Conservation (phyloP, 176 grass and related monocot species). For the Poa pratensis region DNA sequence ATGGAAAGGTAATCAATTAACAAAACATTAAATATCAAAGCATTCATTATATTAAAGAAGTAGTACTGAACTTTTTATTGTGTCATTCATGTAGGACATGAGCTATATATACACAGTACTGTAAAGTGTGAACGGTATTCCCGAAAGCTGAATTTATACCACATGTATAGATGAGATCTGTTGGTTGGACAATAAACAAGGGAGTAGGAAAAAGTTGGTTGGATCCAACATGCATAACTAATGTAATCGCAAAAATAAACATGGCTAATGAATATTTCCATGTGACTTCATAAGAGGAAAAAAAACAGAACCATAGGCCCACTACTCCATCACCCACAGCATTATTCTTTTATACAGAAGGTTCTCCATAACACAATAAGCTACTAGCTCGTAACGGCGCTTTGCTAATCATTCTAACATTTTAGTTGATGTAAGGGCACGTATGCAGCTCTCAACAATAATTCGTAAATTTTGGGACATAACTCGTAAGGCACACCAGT, state of each 20-base stretch:
- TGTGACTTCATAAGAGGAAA: constrained; percentile 39
- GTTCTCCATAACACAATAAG: constrained; percentile 35
- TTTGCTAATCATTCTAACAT: constrained; percentile 25
- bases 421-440: constrained; percentile 23
- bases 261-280: constrained; percentile 56
- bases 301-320: constrained; percentile 37
- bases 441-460: background rate
- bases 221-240: constrained; percentile 37
- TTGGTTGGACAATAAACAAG: constrained; percentile 42
- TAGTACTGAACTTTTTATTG: background rate
- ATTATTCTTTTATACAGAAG: constrained; percentile 26
- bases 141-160: constrained; percentile 1
- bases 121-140: constrained; percentile 38
- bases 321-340: constrained; percentile 30
- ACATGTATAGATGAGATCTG: constrained; percentile 27
- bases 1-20: constrained; percentile 6
- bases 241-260: background rate
- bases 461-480: background rate
- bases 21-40: constrained; percentile 1
- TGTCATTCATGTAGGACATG: constrained; percentile 5
- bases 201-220: constrained; percentile 26
- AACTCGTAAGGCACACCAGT: constrained; percentile 30
- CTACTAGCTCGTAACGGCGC: background rate
- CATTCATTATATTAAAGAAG: background rate
- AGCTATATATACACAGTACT: constrained; percentile 30